Conservation (phyloP, 1,139 yeast genomes). For the Kazachstania sp. region DNA sequence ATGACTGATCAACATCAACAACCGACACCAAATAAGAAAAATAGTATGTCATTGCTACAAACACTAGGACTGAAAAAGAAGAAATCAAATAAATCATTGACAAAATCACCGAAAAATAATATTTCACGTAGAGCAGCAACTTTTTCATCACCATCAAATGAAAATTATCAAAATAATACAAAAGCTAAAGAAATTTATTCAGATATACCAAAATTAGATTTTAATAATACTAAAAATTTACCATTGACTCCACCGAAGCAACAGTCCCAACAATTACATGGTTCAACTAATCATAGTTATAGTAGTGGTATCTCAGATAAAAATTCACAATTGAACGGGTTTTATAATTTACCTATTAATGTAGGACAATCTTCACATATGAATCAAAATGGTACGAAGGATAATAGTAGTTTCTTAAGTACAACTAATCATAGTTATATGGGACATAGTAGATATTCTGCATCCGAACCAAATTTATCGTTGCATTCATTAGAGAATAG, state of each 20-base stretch:
- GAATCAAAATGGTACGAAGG: neutral
- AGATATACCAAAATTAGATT: neutral
- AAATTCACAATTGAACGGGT: neutral
- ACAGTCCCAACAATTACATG: neutral
- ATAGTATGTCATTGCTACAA: neutral
- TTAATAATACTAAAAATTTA: neutral
- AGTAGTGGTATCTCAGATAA: neutral
- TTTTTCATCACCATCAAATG: neutral
- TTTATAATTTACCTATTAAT: neutral
- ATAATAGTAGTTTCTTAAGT: neutral
- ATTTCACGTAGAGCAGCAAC: neutral
- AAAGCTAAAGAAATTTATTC: neutral
- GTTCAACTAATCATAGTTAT: neutral
- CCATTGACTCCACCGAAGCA: neutral
- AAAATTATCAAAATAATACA: neutral
- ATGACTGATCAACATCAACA: neutral
- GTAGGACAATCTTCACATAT: neutral
- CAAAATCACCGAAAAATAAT: neutral
- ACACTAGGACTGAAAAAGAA: too few relatives aligned
- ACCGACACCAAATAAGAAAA: neutral
- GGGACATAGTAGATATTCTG: neutral
- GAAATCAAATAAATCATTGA: neutral
- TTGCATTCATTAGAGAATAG: neutral
- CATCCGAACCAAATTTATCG: neutral
- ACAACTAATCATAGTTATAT: neutral